Evolutionary conservation across 1,284 basidiomycete species (phyloP), one percentile per base, ranked within the genome.

Genomic region (Mycena citricolor): DNA sequence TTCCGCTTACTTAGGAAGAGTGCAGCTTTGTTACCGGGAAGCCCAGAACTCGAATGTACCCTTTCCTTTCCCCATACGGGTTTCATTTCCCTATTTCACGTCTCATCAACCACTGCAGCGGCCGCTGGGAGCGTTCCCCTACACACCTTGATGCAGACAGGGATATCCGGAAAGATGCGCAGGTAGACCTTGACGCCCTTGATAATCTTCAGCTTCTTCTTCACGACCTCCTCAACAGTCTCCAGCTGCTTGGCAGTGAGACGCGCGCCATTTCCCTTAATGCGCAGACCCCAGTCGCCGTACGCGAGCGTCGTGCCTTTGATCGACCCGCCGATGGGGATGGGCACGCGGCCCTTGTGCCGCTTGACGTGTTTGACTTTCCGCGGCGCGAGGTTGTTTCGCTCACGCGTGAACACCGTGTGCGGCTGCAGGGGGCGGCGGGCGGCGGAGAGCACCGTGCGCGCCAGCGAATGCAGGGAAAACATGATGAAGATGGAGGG

Each of bases 1-100:
- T 31, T 20, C 36, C n/a, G n/a, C n/a, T n/a, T n/a, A n/a, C 29
- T 54, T 25, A 44, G 39, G 4, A 29, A 23, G 30, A 22, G 11
- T 24, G 8, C 34, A 31, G 35, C 22, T 20, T 6, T 11, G 10
- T 49, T 60, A 92, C 90, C 90, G 81, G 50, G 90, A 93, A 25
- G 94, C 92, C 97, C 95, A 98, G 66, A 81, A 98, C 64, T 98
- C 95, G 59, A 98, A 99, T 0, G 88, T 81, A 35, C 97, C 97
- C 67, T 99, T 99, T 47, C 97, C 97, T 69, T 98, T 98, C 34
- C 95, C 95, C 97, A 99, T 99, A 80, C 97, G 89, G 6, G 94
- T 97, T 67, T 99, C 95, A 61, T 97, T 98, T 42, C 95, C 95
- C 88, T 92, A n/a, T n/a, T n/a, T n/a, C n/a, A n/a, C n/a, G n/a